These are phyloP conservation scores for Colletotrichum orbiculare DNA, from an alignment of 2,329 filamentous ascomycete genomes.

Conservation along the genomic window DNA sequence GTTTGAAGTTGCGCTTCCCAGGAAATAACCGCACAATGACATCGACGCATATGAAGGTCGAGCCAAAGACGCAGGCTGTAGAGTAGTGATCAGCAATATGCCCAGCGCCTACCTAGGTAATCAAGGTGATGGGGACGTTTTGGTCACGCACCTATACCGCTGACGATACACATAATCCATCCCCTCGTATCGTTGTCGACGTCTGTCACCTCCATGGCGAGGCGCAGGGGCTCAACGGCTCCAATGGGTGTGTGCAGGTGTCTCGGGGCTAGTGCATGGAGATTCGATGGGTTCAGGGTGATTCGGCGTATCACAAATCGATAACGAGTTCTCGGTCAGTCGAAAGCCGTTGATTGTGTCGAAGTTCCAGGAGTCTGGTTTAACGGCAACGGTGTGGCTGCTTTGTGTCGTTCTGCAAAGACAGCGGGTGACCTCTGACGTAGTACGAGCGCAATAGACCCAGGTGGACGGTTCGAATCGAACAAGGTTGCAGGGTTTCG, in stretches of 20 bases:
- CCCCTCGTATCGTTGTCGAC: constrained; percentile 86
- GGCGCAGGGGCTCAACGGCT: constrained; percentile 26
- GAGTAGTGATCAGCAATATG: constrained; percentile 32
- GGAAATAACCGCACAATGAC: constrained; percentile 78
- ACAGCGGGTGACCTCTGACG: constrained; percentile 27
- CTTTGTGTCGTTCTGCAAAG: constrained; percentile 9
- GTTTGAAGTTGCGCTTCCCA: constrained; percentile 80
- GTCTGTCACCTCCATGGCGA: constrained; percentile 52
- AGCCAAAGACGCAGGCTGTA: constrained; percentile 75
- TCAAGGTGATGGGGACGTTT: neutral
- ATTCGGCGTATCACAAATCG: neutral
- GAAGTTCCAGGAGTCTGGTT: constrained; percentile 1
- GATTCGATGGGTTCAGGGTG: neutral
- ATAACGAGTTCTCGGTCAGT: neutral
- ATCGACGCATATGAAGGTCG: constrained; percentile 89
- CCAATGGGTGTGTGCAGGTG: constrained; percentile 30
- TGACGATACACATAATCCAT: constrained; percentile 93
- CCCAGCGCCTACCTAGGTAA: neutral
- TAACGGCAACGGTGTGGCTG: constrained; percentile 23
- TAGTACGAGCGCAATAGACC: constrained; percentile 23
- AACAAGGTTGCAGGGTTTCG: neutral
- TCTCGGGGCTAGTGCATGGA: constrained; percentile 28
- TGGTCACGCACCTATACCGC: constrained; percentile 70
- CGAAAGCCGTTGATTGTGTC: neutral
- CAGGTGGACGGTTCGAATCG: constrained; percentile 5